Percentiles rank a stretch among this genome's conserved stretches.
These are phyloP conservation scores for Metarhizium guizhouense DNA, from an alignment of 2,329 filamentous ascomycete species.

Conservation along the genomic window DNA sequence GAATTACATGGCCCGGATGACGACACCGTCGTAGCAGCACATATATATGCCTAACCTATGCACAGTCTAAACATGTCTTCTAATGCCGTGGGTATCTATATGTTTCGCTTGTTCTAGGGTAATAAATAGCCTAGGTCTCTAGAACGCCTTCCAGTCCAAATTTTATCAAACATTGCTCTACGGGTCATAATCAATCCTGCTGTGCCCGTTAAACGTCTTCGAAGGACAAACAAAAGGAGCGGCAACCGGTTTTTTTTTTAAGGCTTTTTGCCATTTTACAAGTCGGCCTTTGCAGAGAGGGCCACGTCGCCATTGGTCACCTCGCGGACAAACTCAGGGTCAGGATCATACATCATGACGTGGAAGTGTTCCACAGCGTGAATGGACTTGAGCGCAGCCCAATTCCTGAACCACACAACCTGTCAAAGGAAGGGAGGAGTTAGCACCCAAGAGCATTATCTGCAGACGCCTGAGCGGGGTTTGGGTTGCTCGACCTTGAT, in stretches of 20 bases:
- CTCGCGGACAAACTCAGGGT: slow-evolving; percentile 56
- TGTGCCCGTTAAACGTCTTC: not conserved
- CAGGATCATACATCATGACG: slow-evolving; percentile 77
- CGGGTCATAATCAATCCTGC: not conserved
- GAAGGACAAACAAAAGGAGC: not conserved
- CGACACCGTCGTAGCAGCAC: too few species aligned
- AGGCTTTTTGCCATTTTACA: slow-evolving; percentile 2
- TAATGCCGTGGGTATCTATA: not conserved
- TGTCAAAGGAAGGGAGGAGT: slow-evolving; percentile 8
- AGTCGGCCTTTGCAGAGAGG: slow-evolving; percentile 37
- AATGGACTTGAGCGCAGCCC: slow-evolving; percentile 75
- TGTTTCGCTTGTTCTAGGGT: not conserved
- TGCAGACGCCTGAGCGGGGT: too few species aligned
- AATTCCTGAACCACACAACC: slow-evolving; percentile 58
- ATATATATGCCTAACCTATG: too few species aligned
- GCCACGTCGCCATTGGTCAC: slow-evolving; percentile 70
- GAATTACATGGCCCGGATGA: too few species aligned
- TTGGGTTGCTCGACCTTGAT: not conserved
- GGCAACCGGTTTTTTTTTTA: not conserved
- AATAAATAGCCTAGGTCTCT: not conserved
- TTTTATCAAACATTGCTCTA: not conserved
- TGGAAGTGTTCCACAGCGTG: slow-evolving; percentile 90
- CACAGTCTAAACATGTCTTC: not conserved
- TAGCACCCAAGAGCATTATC: not conserved
- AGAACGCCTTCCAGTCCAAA: too few species aligned